phyloP scores from a whole-genome alignment of 106 monocot species.

The Iris macrosiphon region DNA sequence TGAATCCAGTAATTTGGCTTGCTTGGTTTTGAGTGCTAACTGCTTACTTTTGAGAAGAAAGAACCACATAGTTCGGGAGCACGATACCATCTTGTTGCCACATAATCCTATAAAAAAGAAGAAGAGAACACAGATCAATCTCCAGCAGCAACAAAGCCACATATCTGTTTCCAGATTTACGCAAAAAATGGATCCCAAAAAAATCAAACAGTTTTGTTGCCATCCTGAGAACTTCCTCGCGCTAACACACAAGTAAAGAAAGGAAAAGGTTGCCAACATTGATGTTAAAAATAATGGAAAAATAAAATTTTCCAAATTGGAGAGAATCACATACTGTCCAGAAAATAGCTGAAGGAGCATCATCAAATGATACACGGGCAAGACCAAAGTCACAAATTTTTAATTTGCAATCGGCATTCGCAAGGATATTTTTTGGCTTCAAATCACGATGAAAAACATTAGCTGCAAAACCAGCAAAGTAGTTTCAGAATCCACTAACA shows the following conservation, averaged over 20 bases:
- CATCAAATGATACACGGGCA: slow-evolving; percentile 77
- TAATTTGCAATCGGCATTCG: slow-evolving; percentile 78
- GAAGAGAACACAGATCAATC: not conserved
- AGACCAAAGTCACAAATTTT: slow-evolving; percentile 80
- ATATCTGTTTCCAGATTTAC: not conserved
- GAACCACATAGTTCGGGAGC: slow-evolving; percentile 88
- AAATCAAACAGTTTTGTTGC: no score
- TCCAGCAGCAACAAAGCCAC: no score
- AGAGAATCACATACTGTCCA: slow-evolving; percentile 54
- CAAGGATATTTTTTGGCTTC: slow-evolving; percentile 86
- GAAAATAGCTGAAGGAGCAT: slow-evolving; percentile 76
- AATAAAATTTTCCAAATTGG: not conserved
- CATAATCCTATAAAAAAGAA: slow-evolving; percentile 52
- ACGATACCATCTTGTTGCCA: slow-evolving; percentile 85
- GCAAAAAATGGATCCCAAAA: no score
- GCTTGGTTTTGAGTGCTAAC: no score
- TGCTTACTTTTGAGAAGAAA: slow-evolving; percentile 67
- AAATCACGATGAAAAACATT: slow-evolving; percentile 85
- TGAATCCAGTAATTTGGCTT: no score
- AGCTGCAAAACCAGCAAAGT: slow-evolving; percentile 27
- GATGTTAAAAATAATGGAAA: not conserved
- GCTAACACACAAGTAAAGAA: no score
- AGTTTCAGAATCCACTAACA: not conserved
- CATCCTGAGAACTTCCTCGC: no score
- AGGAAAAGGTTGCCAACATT: no score